Evolutionary conservation across 768 basidiomycete species (phyloP), one percentile per base, ranked within the genome.

Genomic region (Favolaschia claudopus): DNA sequence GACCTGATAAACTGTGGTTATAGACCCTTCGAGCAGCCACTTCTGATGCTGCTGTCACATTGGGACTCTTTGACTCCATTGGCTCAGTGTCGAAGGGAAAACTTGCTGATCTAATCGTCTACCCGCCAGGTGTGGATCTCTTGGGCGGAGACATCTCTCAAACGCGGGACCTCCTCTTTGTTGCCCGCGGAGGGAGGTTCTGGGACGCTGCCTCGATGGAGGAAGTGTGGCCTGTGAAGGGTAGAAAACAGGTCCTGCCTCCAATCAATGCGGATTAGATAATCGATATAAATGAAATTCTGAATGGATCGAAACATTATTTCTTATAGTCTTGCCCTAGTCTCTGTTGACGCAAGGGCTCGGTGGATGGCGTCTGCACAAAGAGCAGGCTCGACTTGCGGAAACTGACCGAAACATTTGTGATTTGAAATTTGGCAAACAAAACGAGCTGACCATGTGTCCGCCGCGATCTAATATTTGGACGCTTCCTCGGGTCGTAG

Each of bases 11-110:
- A 13, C 17, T 12, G 22, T 20, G 34, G 31, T 14, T 38, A 7
- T 58, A 91, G 88, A 85, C 87, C 33, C 73, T 91, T 37, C 84
- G 83, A 48, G 87, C 89, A 1, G 90, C 90, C 4, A 91, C 89
- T 7, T 81, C 83, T 0, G 79, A 80, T 15, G 89, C 85, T 13
- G 90, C 90, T 2, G 76, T 74, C 49, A 88, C 89, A 0, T 82
- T 91, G 19, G 89, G 89, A 37, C 76, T 92, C 28, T 79, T 80
- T 60, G 60, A 74, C 28, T 85, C 89, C 3, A 69, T 92, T 7
- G 90, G 90, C 15, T 85, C 87, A 0, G 77, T 91, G 13, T 80
- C 84, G 5, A 72, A 67, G 7, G 88, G 87, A 24, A 91, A 91
- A 69, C 82, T 92, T 5, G 90, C 89, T 1, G 90, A 92, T 67